Percentiles rank a stretch among this genome's conserved stretches.
These are phyloP conservation scores for Agaricus bisporus DNA, from an alignment of 768 basidiomycete species.

Conservation along the genomic window DNA sequence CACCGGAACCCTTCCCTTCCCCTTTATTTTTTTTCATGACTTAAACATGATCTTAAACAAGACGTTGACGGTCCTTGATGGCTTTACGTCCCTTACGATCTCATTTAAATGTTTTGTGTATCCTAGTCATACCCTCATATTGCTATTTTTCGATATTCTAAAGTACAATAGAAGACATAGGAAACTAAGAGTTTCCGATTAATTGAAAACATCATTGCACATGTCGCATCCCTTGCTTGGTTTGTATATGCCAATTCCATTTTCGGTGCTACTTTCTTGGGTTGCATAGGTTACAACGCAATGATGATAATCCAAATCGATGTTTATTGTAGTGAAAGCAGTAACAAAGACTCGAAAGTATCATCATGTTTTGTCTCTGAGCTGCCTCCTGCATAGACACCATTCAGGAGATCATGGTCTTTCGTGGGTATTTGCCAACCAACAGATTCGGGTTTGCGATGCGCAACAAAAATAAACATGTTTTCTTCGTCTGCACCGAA, in stretches of 20 bases:
- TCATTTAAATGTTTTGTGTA: too few relatives aligned
- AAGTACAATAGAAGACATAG: constrained; percentile 43
- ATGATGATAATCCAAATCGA: neutral
- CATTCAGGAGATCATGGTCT: constrained; percentile 49
- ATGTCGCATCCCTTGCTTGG: neutral
- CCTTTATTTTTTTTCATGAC: neutral
- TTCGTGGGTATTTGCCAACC: constrained; percentile 49
- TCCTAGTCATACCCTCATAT: neutral
- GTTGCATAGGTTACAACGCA: neutral
- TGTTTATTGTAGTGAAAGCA: constrained; percentile 31
- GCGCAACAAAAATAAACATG: constrained; percentile 58
- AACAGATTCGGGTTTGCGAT: constrained; percentile 51
- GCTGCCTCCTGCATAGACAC: constrained; percentile 9
- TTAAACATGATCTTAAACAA: too few relatives aligned
- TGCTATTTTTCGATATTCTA: neutral
- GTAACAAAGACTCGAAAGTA: constrained; percentile 62
- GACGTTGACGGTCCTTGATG: too few relatives aligned
- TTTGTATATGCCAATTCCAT: neutral
- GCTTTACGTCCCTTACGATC: too few relatives aligned
- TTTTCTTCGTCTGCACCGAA: constrained; percentile 39
- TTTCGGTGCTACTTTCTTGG: neutral
- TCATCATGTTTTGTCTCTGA: constrained; percentile 50
- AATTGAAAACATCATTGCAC: constrained; percentile 47
- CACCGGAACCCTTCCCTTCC: neutral
- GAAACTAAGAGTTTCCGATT: constrained; percentile 42